phyloP scores from a whole-genome alignment of 306 rosid genomes.

The Casuarina cunninghamiana region DNA sequence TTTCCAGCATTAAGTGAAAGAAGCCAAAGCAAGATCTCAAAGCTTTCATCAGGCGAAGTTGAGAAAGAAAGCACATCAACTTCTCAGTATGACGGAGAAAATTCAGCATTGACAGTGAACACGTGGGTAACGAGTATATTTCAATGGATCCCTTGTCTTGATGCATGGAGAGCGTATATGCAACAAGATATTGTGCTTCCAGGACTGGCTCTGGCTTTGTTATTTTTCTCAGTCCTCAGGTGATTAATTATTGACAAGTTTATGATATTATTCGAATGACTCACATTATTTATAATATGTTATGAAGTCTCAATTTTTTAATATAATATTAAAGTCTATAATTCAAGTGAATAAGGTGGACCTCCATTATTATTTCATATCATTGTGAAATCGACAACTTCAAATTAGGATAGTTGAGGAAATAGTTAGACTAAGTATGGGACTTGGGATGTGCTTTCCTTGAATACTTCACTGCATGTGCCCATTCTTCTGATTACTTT shows the following conservation, averaged over 20 bases:
- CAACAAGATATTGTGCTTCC: constrained; percentile 77
- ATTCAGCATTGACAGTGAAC: constrained; percentile 19
- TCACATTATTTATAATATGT: too few relatives aligned
- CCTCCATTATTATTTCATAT: too few relatives aligned
- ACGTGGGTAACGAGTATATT: constrained; percentile 27
- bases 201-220: constrained; percentile 76
- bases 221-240: constrained; percentile 90
- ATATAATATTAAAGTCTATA: too few relatives aligned
- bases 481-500: not conserved
- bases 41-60: constrained; percentile 32
- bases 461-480: constrained; percentile 3
- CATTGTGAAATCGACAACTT: too few relatives aligned
- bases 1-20: constrained; percentile 68
- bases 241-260: constrained; percentile 21
- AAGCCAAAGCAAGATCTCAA: constrained; percentile 50
- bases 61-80: constrained; percentile 28
- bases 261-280: too few relatives aligned
- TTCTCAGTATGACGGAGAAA: constrained; percentile 15
- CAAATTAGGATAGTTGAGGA: too few relatives aligned
- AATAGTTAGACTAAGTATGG: not conserved
- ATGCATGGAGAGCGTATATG: constrained; percentile 72
- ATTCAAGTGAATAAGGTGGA: too few relatives aligned
- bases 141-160: constrained; percentile 51
- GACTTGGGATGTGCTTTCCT: not conserved
- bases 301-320: too few relatives aligned